Percentiles rank a stretch among this genome's conserved stretches.
Evolutionary conservation across 1,139 yeast species (phyloP).

Genomic region (Meyerozyma elateridarum): DNA sequence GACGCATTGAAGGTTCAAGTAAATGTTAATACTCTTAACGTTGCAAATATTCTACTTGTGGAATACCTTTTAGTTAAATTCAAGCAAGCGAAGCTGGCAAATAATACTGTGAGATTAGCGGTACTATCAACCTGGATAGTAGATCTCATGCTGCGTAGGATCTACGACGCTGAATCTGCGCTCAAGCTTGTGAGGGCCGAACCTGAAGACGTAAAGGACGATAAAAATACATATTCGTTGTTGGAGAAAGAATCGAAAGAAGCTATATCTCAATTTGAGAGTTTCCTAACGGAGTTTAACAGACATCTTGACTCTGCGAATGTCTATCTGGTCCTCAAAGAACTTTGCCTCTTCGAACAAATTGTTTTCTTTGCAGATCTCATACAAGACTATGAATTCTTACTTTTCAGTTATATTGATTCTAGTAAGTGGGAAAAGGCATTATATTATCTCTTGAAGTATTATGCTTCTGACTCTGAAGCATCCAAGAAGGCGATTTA

Average conservation of each 20-base stretch:
- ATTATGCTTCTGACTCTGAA: conserved; percentile 36
- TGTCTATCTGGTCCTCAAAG: conserved; percentile 64
- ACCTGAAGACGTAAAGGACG: background rate
- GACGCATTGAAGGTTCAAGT: conserved; percentile 4
- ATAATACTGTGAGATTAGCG: conserved; percentile 47
- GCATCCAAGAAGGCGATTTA: conserved; percentile 44
- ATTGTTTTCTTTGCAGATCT: conserved; percentile 65
- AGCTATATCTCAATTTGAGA: conserved; percentile 35
- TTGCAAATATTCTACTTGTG: conserved; percentile 37
- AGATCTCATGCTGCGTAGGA: conserved; percentile 44
- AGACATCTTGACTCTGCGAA: conserved; percentile 56
- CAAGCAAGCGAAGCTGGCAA: conserved; percentile 29
- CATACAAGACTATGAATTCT: conserved; percentile 64
- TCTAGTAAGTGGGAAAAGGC: conserved; percentile 73
- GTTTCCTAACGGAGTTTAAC: conserved; percentile 49
- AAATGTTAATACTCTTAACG: conserved; percentile 14
- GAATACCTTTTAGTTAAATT: conserved; percentile 57
- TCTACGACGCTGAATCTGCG: conserved; percentile 20
- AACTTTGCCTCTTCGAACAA: conserved; percentile 61
- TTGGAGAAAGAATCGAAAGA: conserved; percentile 10
- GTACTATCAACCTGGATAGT: conserved; percentile 82
- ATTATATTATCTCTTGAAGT: conserved; percentile 48
- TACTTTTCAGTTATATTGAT: conserved; percentile 65
- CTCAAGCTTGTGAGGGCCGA: background rate
- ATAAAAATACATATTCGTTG: too few species aligned